Conservation (phyloP, 352 stramenopile species). For the Phytophthora chlamydospora region DNA sequence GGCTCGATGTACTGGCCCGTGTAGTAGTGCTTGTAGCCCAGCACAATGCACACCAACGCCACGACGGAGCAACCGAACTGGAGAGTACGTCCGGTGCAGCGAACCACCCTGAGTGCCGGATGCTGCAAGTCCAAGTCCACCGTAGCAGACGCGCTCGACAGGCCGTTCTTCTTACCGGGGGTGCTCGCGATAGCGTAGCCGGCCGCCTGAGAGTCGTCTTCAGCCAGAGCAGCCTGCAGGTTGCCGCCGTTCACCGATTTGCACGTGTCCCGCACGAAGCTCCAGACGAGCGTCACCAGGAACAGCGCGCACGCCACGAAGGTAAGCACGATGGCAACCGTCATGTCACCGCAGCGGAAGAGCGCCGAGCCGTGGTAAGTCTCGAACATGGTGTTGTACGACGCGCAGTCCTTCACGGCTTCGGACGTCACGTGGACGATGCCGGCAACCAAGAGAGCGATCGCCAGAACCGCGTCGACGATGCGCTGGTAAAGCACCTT, state of each 20-base stretch:
- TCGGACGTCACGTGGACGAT: constrained; percentile 28
- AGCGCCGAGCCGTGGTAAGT: constrained; percentile 21
- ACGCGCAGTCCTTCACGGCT: constrained; percentile 12
- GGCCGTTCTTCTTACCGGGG: constrained; percentile 3
- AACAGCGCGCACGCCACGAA: constrained; percentile 38
- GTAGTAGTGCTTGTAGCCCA: constrained; percentile 46
- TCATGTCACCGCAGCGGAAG: constrained; percentile 42
- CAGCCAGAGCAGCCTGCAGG: constrained; percentile 2
- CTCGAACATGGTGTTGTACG: constrained; percentile 32
- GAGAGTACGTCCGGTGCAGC: constrained; percentile 24
- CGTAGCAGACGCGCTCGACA: not conserved
- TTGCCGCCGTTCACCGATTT: constrained; percentile 9
- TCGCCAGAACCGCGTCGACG: constrained; percentile 21
- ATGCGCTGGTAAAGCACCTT: constrained; percentile 27
- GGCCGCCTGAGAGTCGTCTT: not conserved
- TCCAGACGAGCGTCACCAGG: constrained; percentile 22
- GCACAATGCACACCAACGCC: constrained; percentile 24
- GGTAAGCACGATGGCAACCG: constrained; percentile 28
- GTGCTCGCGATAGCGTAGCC: not conserved
- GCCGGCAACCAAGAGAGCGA: constrained; percentile 23
- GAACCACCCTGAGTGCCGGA: constrained; percentile 25
- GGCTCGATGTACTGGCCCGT: constrained; percentile 42
- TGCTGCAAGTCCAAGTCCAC: constrained; percentile 16
- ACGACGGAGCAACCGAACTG: constrained; percentile 35
- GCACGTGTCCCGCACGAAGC: constrained; percentile 17